phyloP scores from a whole-genome alignment of 768 basidiomycete genomes.

The Trichaptum fuscoviolaceum region DNA sequence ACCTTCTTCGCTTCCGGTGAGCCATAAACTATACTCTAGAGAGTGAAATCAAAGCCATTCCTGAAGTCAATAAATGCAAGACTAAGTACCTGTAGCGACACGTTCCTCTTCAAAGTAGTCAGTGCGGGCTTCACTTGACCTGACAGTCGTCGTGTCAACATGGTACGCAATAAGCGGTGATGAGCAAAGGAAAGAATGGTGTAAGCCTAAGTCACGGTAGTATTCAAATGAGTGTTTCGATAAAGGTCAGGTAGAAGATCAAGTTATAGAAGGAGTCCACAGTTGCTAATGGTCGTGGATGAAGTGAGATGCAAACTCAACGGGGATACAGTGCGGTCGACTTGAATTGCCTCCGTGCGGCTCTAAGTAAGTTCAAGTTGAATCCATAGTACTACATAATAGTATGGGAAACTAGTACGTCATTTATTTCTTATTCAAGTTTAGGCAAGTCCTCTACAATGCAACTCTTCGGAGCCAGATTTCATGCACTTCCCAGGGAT shows the following conservation, averaged over 20 bases:
- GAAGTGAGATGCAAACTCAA: background rate
- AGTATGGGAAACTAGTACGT: background rate
- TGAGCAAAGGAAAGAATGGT: background rate
- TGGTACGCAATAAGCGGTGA: background rate
- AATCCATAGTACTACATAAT: too few species aligned
- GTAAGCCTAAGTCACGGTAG: too few species aligned
- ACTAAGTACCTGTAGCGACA: background rate
- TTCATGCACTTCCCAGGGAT: conserved; percentile 34
- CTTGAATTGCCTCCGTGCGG: conserved; percentile 1
- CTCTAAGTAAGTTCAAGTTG: background rate
- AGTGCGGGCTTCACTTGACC: background rate
- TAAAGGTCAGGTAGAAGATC: background rate
- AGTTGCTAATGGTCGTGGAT: background rate
- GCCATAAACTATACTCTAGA: conserved; percentile 86
- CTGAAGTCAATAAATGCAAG: background rate
- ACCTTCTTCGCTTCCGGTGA: conserved; percentile 83
- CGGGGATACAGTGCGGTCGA: background rate
- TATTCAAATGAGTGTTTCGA: background rate
- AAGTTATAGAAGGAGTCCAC: background rate
- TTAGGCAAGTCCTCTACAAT: background rate
- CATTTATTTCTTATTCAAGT: background rate
- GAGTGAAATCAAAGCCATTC: background rate
- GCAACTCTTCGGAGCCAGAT: conserved; percentile 31
- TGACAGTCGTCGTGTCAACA: background rate
- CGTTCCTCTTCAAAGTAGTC: background rate